Evolutionary conservation across 2,329 filamentous ascomycete genomes (phyloP).

Genomic region (Pseudodiploospora longispora): DNA sequence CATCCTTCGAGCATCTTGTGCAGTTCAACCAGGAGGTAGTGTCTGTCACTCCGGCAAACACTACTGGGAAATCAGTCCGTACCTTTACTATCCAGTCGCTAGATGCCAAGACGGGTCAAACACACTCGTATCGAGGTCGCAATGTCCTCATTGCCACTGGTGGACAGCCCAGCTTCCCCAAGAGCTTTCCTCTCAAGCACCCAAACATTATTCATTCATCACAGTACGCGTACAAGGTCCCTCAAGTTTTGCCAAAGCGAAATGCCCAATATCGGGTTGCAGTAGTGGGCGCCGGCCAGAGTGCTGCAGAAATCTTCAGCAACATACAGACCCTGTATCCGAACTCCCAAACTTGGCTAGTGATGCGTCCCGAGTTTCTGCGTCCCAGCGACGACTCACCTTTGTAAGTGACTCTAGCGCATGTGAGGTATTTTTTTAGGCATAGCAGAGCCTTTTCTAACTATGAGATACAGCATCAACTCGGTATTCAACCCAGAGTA

Average conservation of each 20-base stretch:
- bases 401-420: slow-evolving; percentile 53
- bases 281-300: slow-evolving; percentile 84
- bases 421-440: not conserved
- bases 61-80: slow-evolving; percentile 39
- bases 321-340: slow-evolving; percentile 78
- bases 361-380: slow-evolving; percentile 78
- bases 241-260: slow-evolving; percentile 48
- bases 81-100: slow-evolving; percentile 61
- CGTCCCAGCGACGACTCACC: slow-evolving; percentile 92
- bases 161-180: slow-evolving; percentile 61
- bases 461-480: slow-evolving; percentile 63
- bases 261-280: slow-evolving; percentile 63
- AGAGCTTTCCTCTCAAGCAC: slow-evolving; percentile 58
- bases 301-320: slow-evolving; percentile 90
- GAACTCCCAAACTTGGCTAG: slow-evolving; percentile 65
- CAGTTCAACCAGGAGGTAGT: slow-evolving; percentile 72
- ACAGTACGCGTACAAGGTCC: slow-evolving; percentile 63
- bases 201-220: slow-evolving; percentile 81
- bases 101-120: slow-evolving; percentile 48
- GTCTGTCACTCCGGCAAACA: slow-evolving; percentile 53
- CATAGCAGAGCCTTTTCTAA: slow-evolving; percentile 16
- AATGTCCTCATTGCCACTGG: slow-evolving; percentile 57
- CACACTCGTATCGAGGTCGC: slow-evolving; percentile 46
- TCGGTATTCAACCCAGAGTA: slow-evolving; percentile 90
- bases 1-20: slow-evolving; percentile 65